Percentiles rank a stretch among this genome's conserved stretches.
Evolutionary conservation across 2,329 filamentous ascomycete species (phyloP).

Genomic region (Claviceps sp.): DNA sequence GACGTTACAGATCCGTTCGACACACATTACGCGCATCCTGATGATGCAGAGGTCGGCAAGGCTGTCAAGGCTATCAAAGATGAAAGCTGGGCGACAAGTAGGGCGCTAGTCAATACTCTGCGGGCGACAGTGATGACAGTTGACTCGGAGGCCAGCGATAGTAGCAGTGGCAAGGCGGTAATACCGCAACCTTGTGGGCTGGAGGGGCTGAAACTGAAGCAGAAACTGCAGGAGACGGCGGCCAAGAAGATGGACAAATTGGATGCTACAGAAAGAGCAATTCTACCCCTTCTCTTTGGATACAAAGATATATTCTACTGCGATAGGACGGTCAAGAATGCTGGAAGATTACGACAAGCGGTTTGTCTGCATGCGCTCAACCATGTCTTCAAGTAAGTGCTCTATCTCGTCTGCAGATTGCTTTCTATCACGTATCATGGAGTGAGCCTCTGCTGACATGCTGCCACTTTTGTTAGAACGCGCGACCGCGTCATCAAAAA

Average conservation of each 20-base stretch:
- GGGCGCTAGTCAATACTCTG: conserved; percentile 30
- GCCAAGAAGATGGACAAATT: conserved; percentile 42
- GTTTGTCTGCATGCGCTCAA: conserved; percentile 77
- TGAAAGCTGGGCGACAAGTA: conserved; percentile 37
- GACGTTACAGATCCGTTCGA: conserved; percentile 62
- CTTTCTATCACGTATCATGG: no score
- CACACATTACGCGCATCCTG: conserved; percentile 58
- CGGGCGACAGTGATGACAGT: conserved; percentile 36
- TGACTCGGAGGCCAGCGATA: conserved; percentile 16
- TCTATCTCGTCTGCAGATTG: background rate
- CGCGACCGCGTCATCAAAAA: conserved; percentile 87
- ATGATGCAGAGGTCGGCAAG: conserved; percentile 44
- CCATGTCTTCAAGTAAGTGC: conserved; percentile 67
- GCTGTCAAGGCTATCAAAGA: conserved; percentile 37
- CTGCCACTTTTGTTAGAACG: conserved; percentile 40
- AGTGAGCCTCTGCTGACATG: background rate
- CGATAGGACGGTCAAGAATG: conserved; percentile 55
- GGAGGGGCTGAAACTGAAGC: conserved; percentile 55
- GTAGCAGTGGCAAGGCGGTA: conserved; percentile 12
- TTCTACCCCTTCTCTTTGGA: conserved; percentile 63
- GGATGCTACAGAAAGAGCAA: conserved; percentile 44
- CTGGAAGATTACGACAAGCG: conserved; percentile 54
- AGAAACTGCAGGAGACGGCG: conserved; percentile 44
- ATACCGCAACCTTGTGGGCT: conserved; percentile 21
- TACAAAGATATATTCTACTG: conserved; percentile 74